phyloP scores from a whole-genome alignment of 2,329 filamentous ascomycete genomes.

The Xylariaceae sp. region DNA sequence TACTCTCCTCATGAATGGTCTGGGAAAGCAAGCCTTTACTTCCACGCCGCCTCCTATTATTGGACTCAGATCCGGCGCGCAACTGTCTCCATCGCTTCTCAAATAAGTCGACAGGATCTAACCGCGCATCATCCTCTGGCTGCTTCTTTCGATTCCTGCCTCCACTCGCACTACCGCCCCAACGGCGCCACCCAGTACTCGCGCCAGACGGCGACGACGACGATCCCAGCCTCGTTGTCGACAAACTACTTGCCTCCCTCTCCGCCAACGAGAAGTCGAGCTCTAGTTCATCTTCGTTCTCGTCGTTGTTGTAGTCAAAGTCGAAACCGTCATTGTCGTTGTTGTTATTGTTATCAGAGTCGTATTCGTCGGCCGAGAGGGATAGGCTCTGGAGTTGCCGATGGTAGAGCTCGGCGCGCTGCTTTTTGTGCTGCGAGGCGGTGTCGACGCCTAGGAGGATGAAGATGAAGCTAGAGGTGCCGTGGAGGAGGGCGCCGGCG shows the following conservation, averaged over 20 bases:
- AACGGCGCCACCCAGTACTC: constrained; percentile 3
- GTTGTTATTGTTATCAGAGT: neutral
- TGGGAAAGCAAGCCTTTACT: constrained; percentile 55
- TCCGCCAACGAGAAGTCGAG: constrained; percentile 2
- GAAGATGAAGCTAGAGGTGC: constrained; percentile 27
- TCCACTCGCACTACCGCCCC: too few species aligned
- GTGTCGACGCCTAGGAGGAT: constrained; percentile 26
- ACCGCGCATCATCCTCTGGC: neutral
- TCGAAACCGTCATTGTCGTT: too few species aligned
- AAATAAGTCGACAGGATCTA: constrained; percentile 15
- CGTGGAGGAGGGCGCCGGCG: constrained; percentile 25
- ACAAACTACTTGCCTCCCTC: constrained; percentile 11
- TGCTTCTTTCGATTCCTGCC: too few species aligned
- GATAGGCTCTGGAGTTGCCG: neutral
- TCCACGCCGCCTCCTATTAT: constrained; percentile 39
- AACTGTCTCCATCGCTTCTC: constrained; percentile 27
- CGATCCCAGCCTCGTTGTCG: constrained; percentile 11
- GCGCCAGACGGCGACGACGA: constrained; percentile 3
- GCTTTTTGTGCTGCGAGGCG: constrained; percentile 13
- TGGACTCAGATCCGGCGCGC: constrained; percentile 22
- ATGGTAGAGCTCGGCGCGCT: constrained; percentile 2
- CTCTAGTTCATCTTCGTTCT: too few species aligned
- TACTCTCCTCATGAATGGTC: constrained; percentile 70
- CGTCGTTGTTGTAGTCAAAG: too few species aligned
- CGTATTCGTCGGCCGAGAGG: neutral